Percentiles rank a stretch among this genome's conserved stretches.
phyloP scores from a whole-genome alignment of 202 grass and related monocot species.

The Musa balbisiana region DNA sequence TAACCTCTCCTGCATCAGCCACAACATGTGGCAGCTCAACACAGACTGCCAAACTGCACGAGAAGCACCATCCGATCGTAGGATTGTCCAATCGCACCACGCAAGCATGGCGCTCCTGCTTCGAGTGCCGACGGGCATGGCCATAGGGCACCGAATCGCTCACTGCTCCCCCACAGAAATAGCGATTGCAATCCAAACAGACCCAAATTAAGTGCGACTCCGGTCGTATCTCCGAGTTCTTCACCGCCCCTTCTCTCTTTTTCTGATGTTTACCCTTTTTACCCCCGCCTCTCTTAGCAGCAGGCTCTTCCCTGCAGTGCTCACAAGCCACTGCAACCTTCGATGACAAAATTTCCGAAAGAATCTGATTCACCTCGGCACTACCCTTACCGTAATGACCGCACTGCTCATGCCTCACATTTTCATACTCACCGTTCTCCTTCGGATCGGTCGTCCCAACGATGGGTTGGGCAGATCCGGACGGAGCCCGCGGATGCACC shows the following conservation, averaged over 20 bases:
- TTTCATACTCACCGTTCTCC: constrained; percentile 26
- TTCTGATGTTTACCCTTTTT: constrained; percentile 59
- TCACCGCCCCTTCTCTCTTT: constrained; percentile 47
- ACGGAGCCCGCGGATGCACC: constrained; percentile 22
- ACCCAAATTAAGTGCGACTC: constrained; percentile 47
- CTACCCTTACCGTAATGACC: constrained; percentile 40
- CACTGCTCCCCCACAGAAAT: constrained; percentile 66
- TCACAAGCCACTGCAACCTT: constrained; percentile 44
- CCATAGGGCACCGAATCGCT: constrained; percentile 63
- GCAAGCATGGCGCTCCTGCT: constrained; percentile 80
- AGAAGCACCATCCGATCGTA: constrained; percentile 55
- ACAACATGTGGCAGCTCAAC: constrained; percentile 53
- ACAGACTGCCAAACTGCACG: constrained; percentile 47
- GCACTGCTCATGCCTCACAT: constrained; percentile 45
- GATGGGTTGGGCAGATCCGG: constrained; percentile 36
- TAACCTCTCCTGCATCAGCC: constrained; percentile 14
- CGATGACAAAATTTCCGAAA: constrained; percentile 49
- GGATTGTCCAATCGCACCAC: constrained; percentile 44
- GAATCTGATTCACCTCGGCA: constrained; percentile 46
- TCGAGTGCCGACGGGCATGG: constrained; percentile 83
- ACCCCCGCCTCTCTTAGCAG: constrained; percentile 51
- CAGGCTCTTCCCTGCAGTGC: constrained; percentile 68
- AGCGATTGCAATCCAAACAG: constrained; percentile 68
- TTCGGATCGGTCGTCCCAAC: constrained; percentile 28
- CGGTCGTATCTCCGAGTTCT: constrained; percentile 28